Base-by-base conservation (phyloP, 257 asterid genomes). In the Solanum tacnaense region DNA sequence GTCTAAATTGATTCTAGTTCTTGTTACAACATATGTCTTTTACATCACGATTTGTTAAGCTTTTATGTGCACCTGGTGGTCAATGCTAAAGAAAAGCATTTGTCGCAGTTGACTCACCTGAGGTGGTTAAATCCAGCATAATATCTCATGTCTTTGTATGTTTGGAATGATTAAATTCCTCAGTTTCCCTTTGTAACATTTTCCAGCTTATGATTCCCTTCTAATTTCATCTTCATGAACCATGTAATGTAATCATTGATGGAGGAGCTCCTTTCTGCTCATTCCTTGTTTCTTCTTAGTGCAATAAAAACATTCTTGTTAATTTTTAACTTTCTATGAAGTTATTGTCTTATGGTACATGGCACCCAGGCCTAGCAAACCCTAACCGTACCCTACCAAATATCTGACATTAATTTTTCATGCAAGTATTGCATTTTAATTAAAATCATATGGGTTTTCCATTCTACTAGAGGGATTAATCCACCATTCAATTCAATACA, bases 61-160 rank as follows among this genome's bases (percentile, higher is more conserved):
- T 44, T 46, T 46, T 85, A 74, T 87, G 90, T 89, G 98, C 98
- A 89, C 98, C 98, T 94, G 98, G 99, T 92, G 88, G 98, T 94
- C 94, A 84, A 89, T 86, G 91, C 93, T 92, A 52, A 91, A 87
- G 90, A 88, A 81, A 90, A 86, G 87, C 88, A 87, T 76, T 89
- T 89, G 91, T 89, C 94, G 96, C 89, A 73, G 36, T 89, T 86
- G 96, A 90, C 94, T 93, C 90, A 86, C 96, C 96, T 86, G 98
- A 94, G 98, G 98, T 95, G 97, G 90, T 93, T 91, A 35, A 85
- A 90, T 65, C 89, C 81, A 89, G 83, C 90, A 87, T 86, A 83
- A 87, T 88, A 68, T 89, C 87, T 89, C 91, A 86, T 87, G 44
- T 88, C 83, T 75, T 81, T 91, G 93, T 87, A 44, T 86, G 87